Base-by-base conservation (phyloP, 2,329 filamentous ascomycete species). In the Neonectria punicea region DNA sequence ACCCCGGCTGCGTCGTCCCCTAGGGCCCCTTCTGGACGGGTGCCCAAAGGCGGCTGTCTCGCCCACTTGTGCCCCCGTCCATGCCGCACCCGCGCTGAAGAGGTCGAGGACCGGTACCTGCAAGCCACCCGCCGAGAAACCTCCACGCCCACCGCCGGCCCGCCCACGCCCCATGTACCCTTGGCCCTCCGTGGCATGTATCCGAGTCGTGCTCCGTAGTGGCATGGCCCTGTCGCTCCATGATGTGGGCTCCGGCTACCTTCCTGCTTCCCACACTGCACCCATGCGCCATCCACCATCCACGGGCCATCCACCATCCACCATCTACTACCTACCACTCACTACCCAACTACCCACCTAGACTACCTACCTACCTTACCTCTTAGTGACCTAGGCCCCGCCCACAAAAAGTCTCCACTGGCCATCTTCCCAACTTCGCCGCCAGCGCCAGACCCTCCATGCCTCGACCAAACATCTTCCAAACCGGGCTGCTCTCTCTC, bases 391-490 rank as follows among this genome's bases (percentile, higher is more conserved):
- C 60, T 58, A 57, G 54, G 54, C 60, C 60, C 60, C 60, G 54
- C 60, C 60, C 60, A 63, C 60, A 58, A 58, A 58, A 58, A 58
- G 54, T 63, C 55, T 41, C 60, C 60, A 63, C 60, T 49, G 28
- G 49, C 49, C 54, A 49, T 51, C 50, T 53, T 63, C 56, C 60
- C 53, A 62, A 64, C 61, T 64, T 60, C 55, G 61, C 61, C 55
- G 61, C 61, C 55, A 60, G 47, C 59, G 56, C 55, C 50, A 58
- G 60, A 63, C 60, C 54, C 54, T 63, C 60, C 54, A 63, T 58
- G 60, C 30, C 51, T 63, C 53, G 60, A 63, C 60, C 54, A 49
- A 58, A 63, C 60, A 63, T 63, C 61, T 64, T 54, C 53, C 50
- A 55, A 58, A 64, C 49, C 47, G 41, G 54, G 47, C 60, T 63